A percentile compares a stretch with the other conserved stretches of the same genome.
Evolutionary conservation across 2,329 filamentous ascomycete species (phyloP).

Genomic region (Claviceps spartinae): DNA sequence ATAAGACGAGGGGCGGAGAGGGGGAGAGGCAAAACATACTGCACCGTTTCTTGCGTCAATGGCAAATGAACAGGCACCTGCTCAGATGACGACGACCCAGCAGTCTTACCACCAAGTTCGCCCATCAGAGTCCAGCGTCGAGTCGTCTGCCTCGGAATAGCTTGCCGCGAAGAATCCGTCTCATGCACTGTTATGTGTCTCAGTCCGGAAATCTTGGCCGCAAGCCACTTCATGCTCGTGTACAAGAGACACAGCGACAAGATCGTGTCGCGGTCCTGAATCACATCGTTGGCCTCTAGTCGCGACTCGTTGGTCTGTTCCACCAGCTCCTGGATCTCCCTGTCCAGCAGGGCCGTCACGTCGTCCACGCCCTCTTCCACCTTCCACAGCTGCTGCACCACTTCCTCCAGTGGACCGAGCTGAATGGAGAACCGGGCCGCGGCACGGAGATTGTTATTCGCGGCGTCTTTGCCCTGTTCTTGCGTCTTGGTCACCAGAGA

Average conservation of each 20-base stretch:
- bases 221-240: constrained; percentile 97
- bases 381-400: constrained; percentile 53
- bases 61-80: constrained; percentile 66
- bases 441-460: constrained; percentile 41
- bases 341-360: constrained; percentile 41
- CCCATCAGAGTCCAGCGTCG: constrained; percentile 76
- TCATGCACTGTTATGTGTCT: constrained; percentile 69
- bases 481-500: constrained; percentile 60
- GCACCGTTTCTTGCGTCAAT: constrained; percentile 71
- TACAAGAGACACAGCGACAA: constrained; percentile 77
- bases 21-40: constrained; percentile 36
- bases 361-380: constrained; percentile 30
- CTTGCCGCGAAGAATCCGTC: constrained; percentile 47
- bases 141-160: constrained; percentile 41
- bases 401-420: constrained; percentile 57
- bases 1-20: background rate
- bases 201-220: constrained; percentile 66
- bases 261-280: constrained; percentile 78
- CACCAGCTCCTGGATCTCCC: constrained; percentile 46
- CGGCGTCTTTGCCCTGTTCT: constrained; percentile 33
- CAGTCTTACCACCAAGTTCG: constrained; percentile 37
- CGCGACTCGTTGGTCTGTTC: constrained; percentile 44
- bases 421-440: constrained; percentile 62
- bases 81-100: constrained; percentile 39
- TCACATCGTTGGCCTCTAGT: constrained; percentile 67